phyloP scores from a whole-genome alignment of 495 filamentous ascomycete species.

The Hypoxylon lienhwacheense region DNA sequence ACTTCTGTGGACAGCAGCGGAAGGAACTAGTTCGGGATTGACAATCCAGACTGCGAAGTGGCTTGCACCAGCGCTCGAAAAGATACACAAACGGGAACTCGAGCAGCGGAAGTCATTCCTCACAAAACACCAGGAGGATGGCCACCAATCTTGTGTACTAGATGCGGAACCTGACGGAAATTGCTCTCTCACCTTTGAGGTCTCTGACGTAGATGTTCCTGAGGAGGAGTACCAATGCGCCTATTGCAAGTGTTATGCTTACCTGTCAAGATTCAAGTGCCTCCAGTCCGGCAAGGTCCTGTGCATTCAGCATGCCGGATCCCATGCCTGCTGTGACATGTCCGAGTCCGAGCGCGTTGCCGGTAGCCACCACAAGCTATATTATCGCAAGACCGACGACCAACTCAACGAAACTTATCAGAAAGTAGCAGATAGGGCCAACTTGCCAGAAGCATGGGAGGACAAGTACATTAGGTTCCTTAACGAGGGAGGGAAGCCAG shows the following conservation, averaged over 20 bases:
- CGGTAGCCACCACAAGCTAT: conserved; percentile 65
- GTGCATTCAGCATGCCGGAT: conserved; percentile 77
- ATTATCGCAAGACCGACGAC: conserved; percentile 76
- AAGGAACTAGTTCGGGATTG: conserved; percentile 66
- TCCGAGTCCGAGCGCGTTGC: conserved; percentile 60
- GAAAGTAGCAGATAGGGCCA: conserved; percentile 83
- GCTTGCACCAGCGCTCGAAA: conserved; percentile 81
- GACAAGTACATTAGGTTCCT: conserved; percentile 85
- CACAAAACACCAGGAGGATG: conserved; percentile 60
- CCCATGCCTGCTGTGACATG: conserved; percentile 74
- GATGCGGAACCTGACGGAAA: conserved; percentile 42
- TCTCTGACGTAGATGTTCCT: conserved; percentile 72
- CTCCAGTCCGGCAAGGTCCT: conserved; percentile 72
- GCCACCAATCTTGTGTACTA: conserved; percentile 48
- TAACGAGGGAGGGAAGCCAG: conserved; percentile 78
- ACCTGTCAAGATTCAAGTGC: conserved; percentile 88
- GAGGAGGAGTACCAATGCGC: conserved; percentile 90
- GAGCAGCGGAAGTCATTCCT: conserved; percentile 67
- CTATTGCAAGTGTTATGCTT: conserved; percentile 90
- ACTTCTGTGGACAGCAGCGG: conserved; percentile 80
- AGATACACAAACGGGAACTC: conserved; percentile 73
- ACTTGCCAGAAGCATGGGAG: conserved; percentile 84
- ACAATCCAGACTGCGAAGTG: conserved; percentile 94
- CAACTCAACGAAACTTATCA: conserved; percentile 64
- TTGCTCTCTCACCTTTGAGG: conserved; percentile 49